Conservation (phyloP, 495 filamentous ascomycete genomes). For the Chaetomidium leptoderma region DNA sequence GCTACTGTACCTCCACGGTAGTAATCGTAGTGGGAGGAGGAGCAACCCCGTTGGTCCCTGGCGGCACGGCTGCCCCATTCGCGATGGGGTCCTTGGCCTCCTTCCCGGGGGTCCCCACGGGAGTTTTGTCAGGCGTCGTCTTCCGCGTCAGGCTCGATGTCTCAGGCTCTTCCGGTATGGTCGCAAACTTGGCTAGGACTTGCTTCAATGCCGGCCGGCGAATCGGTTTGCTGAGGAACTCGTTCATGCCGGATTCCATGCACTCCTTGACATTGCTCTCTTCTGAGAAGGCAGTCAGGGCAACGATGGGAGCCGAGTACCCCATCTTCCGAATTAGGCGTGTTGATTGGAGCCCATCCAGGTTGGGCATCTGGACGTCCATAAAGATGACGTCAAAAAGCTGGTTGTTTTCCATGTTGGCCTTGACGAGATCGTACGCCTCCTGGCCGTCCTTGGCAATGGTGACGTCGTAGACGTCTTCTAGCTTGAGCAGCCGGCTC, state of each 20-base stretch:
- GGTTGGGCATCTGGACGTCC: slow-evolving; percentile 93
- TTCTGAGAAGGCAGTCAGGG: slow-evolving; percentile 84
- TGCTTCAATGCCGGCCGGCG: slow-evolving; percentile 76
- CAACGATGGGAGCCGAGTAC: slow-evolving; percentile 85
- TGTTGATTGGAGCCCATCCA: slow-evolving; percentile 84
- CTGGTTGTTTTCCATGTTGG: slow-evolving; percentile 65
- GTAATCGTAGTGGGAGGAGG: neutral
- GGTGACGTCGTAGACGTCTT: slow-evolving; percentile 63
- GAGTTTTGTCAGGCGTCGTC: slow-evolving; percentile 31
- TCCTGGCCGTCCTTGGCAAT: slow-evolving; percentile 86
- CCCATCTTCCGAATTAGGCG: slow-evolving; percentile 83
- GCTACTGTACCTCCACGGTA: neutral
- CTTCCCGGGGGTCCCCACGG: slow-evolving; percentile 17
- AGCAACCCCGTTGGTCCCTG: slow-evolving; percentile 14
- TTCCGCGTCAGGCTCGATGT: slow-evolving; percentile 32
- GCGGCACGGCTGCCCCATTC: neutral
- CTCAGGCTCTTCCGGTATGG: slow-evolving; percentile 53
- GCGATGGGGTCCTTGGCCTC: slow-evolving; percentile 14
- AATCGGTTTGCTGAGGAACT: slow-evolving; percentile 77
- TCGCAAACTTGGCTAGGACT: slow-evolving; percentile 65
- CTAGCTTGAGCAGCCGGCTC: slow-evolving; percentile 52
- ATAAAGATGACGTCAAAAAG: slow-evolving; percentile 87
- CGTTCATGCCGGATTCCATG: slow-evolving; percentile 70
- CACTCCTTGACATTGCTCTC: slow-evolving; percentile 85
- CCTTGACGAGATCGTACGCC: slow-evolving; percentile 78